A percentile compares a stretch with the other conserved stretches of the same genome.
These are phyloP conservation scores for Talaromyces sp. DNA, from an alignment of 2,329 filamentous ascomycete genomes.

Conservation along the genomic window DNA sequence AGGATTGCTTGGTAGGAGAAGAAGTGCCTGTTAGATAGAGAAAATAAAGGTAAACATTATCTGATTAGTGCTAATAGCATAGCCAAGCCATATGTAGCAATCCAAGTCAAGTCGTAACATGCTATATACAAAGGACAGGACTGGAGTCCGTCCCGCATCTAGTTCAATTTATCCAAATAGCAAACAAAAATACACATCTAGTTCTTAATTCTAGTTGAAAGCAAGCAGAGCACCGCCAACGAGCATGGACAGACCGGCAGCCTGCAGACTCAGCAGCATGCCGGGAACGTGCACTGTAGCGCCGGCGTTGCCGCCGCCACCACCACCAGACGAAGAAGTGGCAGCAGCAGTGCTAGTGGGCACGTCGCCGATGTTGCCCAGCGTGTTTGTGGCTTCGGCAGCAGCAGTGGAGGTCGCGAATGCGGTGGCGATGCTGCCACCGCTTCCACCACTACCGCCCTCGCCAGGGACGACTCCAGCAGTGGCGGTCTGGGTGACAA, in stretches of 20 bases:
- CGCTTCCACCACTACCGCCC: not conserved
- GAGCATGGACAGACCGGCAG: not conserved
- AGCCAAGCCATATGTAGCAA: too few relatives aligned
- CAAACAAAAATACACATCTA: not conserved
- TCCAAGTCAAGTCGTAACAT: not conserved
- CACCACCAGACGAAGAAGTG: not conserved
- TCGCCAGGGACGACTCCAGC: not conserved
- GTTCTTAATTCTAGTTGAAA: not conserved
- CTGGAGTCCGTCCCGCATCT: not conserved
- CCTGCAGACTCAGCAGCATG: not conserved
- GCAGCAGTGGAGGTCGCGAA: not conserved
- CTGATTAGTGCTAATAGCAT: not conserved
- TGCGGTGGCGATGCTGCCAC: not conserved
- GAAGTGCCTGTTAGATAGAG: not conserved
- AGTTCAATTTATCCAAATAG: not conserved
- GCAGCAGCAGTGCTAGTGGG: not conserved
- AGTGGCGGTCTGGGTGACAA: slow-evolving; percentile 23
- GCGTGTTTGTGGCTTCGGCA: not conserved
- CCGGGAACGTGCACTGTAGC: not conserved
- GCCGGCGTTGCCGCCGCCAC: not conserved
- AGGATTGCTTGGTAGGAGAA: slow-evolving; percentile 44
- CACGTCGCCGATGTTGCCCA: not conserved
- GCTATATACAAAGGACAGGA: not conserved
- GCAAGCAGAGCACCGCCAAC: not conserved
- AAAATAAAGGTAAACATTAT: not conserved